Evolutionary conservation across 768 basidiomycete species (phyloP).

Genomic region (Scleroderma bovista): DNA sequence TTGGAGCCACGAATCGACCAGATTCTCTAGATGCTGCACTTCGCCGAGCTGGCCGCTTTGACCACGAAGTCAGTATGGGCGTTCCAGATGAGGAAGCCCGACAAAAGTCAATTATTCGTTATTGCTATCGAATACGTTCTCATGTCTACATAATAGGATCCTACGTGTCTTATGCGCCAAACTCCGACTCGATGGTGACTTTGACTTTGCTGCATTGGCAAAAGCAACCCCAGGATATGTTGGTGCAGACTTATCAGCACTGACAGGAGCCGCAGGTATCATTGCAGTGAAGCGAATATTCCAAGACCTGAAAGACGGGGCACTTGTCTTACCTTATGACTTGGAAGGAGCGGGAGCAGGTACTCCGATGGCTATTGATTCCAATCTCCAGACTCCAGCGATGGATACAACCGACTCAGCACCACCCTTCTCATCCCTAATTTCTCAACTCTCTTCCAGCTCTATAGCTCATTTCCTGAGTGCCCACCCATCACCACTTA

Average conservation of each 20-base stretch:
- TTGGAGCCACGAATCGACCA: constrained; percentile 94
- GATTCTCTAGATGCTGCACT: constrained; percentile 93
- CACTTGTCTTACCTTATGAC: constrained; percentile 47
- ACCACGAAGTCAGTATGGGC: constrained; percentile 96
- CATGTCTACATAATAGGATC: constrained; percentile 51
- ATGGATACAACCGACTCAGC: constrained; percentile 14
- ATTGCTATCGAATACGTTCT: background rate
- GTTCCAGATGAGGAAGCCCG: constrained; percentile 91
- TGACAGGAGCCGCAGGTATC: constrained; percentile 91
- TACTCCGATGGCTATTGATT: constrained; percentile 36
- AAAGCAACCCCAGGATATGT: constrained; percentile 97
- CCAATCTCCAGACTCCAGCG: constrained; percentile 12
- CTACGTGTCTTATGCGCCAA: constrained; percentile 80
- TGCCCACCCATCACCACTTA: constrained; percentile 79
- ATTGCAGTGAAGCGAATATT: constrained; percentile 97
- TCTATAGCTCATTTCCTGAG: constrained; percentile 90
- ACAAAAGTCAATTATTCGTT: constrained; percentile 59
- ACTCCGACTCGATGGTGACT: constrained; percentile 79
- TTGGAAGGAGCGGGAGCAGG: constrained; percentile 17
- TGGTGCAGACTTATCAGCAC: constrained; percentile 86
- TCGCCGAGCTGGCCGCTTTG: constrained; percentile 89
- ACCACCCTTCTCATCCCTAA: constrained; percentile 35
- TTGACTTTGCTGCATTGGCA: constrained; percentile 80
- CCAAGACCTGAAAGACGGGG: constrained; percentile 65
- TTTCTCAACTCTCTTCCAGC: constrained; percentile 41